Evolutionary conservation across 2,329 filamentous ascomycete species (phyloP).

Genomic region (Fusarium sp.): DNA sequence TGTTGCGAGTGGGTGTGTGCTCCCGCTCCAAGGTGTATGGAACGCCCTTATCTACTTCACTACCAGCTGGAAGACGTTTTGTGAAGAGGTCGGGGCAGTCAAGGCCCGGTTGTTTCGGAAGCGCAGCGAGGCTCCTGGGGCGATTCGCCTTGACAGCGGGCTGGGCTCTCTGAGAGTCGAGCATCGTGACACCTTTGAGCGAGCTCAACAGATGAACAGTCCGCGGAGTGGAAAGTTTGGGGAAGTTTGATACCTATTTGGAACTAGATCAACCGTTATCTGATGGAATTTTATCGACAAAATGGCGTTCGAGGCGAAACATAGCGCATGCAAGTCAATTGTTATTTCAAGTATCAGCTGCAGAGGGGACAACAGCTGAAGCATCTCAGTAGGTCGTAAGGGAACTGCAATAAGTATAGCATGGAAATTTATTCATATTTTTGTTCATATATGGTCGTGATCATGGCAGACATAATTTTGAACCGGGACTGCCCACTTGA

Average conservation of each 20-base stretch:
- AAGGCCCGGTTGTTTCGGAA: conserved; percentile 22
- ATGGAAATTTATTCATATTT: background rate
- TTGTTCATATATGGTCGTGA: background rate
- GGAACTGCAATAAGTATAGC: background rate
- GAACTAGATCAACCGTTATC: background rate
- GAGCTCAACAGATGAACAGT: conserved; percentile 6
- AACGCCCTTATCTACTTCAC: conserved; percentile 81
- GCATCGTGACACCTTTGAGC: conserved; percentile 37
- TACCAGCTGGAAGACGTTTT: conserved; percentile 63
- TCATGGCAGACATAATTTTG: background rate
- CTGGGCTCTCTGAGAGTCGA: conserved; percentile 34
- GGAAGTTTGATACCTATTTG: background rate
- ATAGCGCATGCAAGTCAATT: background rate
- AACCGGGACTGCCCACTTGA: conserved; percentile 5
- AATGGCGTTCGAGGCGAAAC: background rate
- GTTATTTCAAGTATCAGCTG: background rate
- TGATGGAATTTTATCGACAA: background rate
- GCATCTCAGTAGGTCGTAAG: background rate
- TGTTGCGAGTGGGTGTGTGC: conserved; percentile 74
- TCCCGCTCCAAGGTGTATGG: conserved; percentile 84
- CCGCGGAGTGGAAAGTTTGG: background rate
- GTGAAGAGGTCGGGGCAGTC: conserved; percentile 38
- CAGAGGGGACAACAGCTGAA: background rate
- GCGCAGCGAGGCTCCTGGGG: conserved; percentile 10
- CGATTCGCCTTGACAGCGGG: conserved; percentile 43